These are phyloP conservation scores for Cyberlindnera euphorbiae DNA, from an alignment of 805 yeast genomes.

Conservation along the genomic window DNA sequence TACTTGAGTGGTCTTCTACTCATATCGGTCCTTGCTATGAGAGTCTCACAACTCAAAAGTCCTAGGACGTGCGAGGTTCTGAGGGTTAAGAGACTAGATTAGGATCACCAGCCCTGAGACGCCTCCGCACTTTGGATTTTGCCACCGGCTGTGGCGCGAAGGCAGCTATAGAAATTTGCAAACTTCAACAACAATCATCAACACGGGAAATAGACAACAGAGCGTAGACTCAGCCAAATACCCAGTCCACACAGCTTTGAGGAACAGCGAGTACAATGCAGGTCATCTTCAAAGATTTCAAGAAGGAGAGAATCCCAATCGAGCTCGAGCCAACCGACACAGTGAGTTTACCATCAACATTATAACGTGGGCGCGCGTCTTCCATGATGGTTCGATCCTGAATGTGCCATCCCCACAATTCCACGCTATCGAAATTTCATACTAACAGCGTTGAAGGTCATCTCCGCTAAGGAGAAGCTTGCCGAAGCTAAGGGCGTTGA, in stretches of 20 bases:
- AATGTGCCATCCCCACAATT: too few species aligned
- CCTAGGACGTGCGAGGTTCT: too few species aligned
- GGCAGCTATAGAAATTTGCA: too few species aligned
- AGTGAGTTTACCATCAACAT: conserved; percentile 42
- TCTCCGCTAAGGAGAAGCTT: conserved; percentile 66
- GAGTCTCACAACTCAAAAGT: too few species aligned
- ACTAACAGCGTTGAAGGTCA: conserved; percentile 33
- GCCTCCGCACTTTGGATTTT: too few species aligned
- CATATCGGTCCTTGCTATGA: conserved; percentile 18
- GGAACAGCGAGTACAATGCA: conserved; percentile 68
- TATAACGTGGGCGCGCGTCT: too few species aligned
- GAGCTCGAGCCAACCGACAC: conserved; percentile 69
- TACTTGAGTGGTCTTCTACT: conserved; percentile 26
- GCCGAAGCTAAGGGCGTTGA: conserved; percentile 67
- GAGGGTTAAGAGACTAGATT: too few species aligned
- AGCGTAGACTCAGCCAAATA: neutral
- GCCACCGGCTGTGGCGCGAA: too few species aligned
- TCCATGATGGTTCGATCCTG: too few species aligned
- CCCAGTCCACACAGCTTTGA: too few species aligned
- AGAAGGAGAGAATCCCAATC: conserved; percentile 79
- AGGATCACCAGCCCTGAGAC: too few species aligned
- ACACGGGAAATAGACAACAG: neutral
- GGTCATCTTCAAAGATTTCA: conserved; percentile 83
- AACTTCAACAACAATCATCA: conserved; percentile 1
- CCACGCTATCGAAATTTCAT: too few species aligned